phyloP scores from a whole-genome alignment of 225 moss, liverwort and hornwort genomes.

The Physcomitrellopsis africana region DNA sequence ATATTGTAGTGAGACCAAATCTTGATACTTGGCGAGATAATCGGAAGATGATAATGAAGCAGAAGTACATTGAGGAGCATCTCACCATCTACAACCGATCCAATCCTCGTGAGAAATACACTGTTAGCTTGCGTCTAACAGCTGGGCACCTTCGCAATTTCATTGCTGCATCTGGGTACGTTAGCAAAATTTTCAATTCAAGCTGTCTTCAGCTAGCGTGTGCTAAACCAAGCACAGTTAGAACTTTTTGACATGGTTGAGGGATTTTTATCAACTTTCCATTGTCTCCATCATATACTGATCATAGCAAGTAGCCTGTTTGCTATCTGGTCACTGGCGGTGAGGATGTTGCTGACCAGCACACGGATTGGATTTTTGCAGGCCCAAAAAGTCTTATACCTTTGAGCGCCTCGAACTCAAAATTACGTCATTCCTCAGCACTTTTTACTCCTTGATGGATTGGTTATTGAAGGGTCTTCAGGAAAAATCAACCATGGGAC shows the following conservation, averaged over 20 bases:
- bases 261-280: neutral
- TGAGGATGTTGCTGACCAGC: conserved; percentile 20
- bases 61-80: conserved; percentile 94
- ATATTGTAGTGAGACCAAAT: conserved; percentile 81
- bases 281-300: conserved; percentile 10
- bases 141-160: conserved; percentile 92
- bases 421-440: conserved; percentile 80
- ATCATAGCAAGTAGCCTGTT: conserved; percentile 20
- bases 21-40: conserved; percentile 61
- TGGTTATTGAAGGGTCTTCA: conserved; percentile 52
- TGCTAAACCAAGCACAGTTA: neutral
- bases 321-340: neutral
- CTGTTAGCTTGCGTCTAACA: conserved; percentile 91
- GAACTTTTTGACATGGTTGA: conserved; percentile 10
- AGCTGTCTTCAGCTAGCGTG: neutral
- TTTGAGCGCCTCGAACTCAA: conserved; percentile 84
- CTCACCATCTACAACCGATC: conserved; percentile 86
- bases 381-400: conserved; percentile 80
- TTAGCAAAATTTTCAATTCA: conserved; percentile 21
- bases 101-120: conserved; percentile 86
- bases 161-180: conserved; percentile 88
- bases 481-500: conserved; percentile 43
- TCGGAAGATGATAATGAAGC: conserved; percentile 76
- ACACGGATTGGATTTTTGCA: conserved; percentile 44
- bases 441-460: conserved; percentile 75